Conservation (phyloP, 495 filamentous ascomycete species). For the Niebla homalea region DNA sequence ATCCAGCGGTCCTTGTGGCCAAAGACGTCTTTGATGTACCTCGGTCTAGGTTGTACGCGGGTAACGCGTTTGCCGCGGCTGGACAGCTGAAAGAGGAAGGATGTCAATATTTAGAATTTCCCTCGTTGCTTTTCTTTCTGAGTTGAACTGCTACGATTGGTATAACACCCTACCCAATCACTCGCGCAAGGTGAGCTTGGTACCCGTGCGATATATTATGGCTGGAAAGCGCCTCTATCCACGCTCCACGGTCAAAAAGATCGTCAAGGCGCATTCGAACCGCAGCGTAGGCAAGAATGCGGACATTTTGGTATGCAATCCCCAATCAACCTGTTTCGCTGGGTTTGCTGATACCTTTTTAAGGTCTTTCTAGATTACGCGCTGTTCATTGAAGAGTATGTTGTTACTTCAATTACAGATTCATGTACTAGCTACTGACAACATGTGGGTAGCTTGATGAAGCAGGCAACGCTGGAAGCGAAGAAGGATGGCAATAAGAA, state of each 20-base stretch:
- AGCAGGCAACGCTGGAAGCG: conserved; percentile 65
- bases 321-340: background rate
- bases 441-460: conserved; percentile 51
- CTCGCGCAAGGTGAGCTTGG: no score
- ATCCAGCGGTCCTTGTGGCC: background rate
- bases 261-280: conserved; percentile 78
- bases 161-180: no score
- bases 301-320: conserved; percentile 62
- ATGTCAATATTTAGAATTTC: background rate
- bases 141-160: no score
- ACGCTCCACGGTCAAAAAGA: conserved; percentile 70
- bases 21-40: background rate
- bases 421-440: conserved; percentile 9
- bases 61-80: background rate
- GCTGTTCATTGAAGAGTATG: conserved; percentile 79
- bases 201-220: conserved; percentile 21
- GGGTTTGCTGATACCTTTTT: background rate
- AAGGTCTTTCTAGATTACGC: conserved; percentile 84
- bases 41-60: no score
- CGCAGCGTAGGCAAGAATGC: conserved; percentile 70
- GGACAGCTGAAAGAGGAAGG: background rate
- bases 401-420: background rate
- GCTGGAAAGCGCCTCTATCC: conserved; percentile 66
- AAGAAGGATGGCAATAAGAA: conserved; percentile 60
- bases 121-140: background rate